Conservation (phyloP, 495 filamentous ascomycete species). For the Penicillium desertorum region DNA sequence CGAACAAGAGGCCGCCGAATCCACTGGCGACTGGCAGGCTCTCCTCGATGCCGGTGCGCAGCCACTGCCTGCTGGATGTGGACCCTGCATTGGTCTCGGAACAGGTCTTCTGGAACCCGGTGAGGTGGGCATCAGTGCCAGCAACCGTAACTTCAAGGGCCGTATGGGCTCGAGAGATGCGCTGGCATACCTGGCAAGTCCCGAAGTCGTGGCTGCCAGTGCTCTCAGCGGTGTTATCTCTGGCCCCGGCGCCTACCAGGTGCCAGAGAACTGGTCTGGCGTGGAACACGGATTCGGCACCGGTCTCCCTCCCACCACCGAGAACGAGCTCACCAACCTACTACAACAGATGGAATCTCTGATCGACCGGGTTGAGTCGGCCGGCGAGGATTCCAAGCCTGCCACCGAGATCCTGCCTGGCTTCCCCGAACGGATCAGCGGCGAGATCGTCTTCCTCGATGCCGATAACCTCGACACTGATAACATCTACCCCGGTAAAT, state of each 20-base stretch:
- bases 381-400: slow-evolving; percentile 25
- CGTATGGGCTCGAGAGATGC: slow-evolving; percentile 84
- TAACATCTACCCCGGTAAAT: slow-evolving; percentile 85
- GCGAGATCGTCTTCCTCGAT: slow-evolving; percentile 56
- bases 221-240: slow-evolving; percentile 75
- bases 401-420: slow-evolving; percentile 50
- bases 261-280: slow-evolving; percentile 62
- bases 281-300: slow-evolving; percentile 71
- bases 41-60: slow-evolving; percentile 78
- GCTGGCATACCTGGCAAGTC: slow-evolving; percentile 84
- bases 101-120: slow-evolving; percentile 79
- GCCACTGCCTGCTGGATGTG: slow-evolving; percentile 76
- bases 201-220: slow-evolving; percentile 89
- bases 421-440: slow-evolving; percentile 51
- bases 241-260: slow-evolving; percentile 79
- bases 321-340: slow-evolving; percentile 67
- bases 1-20: slow-evolving; percentile 79
- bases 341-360: slow-evolving; percentile 63
- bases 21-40: slow-evolving; percentile 82
- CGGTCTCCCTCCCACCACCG: slow-evolving; percentile 60
- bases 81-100: slow-evolving; percentile 85
- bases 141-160: slow-evolving; percentile 92
- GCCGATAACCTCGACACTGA: slow-evolving; percentile 54
- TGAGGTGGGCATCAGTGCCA: slow-evolving; percentile 85
- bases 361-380: slow-evolving; percentile 17